Conservation (phyloP, 305 asterid genomes). For the Fraxinus nigra region DNA sequence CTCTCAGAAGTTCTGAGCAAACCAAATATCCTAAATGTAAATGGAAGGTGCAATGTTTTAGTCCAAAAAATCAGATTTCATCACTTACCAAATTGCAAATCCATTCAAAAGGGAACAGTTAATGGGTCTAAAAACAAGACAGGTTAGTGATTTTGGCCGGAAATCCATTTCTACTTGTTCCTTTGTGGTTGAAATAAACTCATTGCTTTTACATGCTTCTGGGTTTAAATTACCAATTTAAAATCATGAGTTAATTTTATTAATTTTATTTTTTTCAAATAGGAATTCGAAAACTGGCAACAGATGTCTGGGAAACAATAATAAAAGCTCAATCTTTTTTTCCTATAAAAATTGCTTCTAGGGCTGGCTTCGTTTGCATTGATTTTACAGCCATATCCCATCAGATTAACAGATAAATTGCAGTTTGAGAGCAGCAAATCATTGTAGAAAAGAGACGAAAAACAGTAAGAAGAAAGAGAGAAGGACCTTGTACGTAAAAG, state of each 20-base stretch:
- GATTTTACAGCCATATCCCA: background rate
- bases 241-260: background rate
- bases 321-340: background rate
- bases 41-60: background rate
- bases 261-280: background rate
- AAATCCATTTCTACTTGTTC: background rate
- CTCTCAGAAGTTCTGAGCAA: background rate
- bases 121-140: background rate
- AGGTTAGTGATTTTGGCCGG: background rate
- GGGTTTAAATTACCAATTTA: background rate
- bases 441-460: background rate
- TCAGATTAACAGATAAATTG: background rate
- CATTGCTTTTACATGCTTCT: background rate
- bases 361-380: background rate
- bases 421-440: background rate
- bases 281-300: background rate
- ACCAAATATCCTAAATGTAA: background rate
- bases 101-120: background rate
- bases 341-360: background rate
- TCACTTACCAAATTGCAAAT: background rate
- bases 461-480: background rate
- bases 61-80: background rate
- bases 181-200: background rate
- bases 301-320: background rate
- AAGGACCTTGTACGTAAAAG: slow-evolving; percentile 89